Conservation (phyloP, 257 asterid species). For the Solanum etuberosum region DNA sequence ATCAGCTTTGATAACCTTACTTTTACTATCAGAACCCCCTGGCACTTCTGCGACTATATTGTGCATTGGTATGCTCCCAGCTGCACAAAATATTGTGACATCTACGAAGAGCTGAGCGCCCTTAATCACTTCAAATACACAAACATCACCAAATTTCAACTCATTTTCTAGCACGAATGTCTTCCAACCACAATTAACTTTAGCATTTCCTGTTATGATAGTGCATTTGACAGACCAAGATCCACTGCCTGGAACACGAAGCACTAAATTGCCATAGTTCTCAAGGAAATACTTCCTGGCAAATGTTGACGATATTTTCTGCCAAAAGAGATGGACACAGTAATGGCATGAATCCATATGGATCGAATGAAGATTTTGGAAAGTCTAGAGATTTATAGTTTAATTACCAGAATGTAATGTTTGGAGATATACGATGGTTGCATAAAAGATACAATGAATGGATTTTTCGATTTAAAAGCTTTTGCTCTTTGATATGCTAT, state of each 20-base stretch:
- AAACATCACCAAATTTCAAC: not conserved
- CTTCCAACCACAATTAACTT: not conserved
- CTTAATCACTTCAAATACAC: not conserved
- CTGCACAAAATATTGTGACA: not conserved
- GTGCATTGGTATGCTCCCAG: not conserved
- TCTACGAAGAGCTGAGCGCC: not conserved
- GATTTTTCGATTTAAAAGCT: not conserved
- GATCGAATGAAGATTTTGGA: not conserved
- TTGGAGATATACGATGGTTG: not conserved
- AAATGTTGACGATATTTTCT: too few relatives aligned
- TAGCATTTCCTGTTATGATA: not conserved
- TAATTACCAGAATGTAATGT: not conserved
- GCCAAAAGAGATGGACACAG: not conserved
- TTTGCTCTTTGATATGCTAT: not conserved
- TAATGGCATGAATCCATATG: not conserved
- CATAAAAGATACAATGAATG: not conserved
- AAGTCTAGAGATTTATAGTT: not conserved
- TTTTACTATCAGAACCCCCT: not conserved
- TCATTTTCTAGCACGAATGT: not conserved
- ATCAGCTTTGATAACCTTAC: not conserved
- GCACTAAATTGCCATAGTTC: not conserved
- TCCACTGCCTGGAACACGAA: not conserved
- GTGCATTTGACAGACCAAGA: not conserved
- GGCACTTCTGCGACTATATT: not conserved
- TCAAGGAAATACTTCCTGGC: not conserved